These are phyloP conservation scores for Calonectria pteridis DNA, from an alignment of 2,329 filamentous ascomycete genomes.

Conservation along the genomic window DNA sequence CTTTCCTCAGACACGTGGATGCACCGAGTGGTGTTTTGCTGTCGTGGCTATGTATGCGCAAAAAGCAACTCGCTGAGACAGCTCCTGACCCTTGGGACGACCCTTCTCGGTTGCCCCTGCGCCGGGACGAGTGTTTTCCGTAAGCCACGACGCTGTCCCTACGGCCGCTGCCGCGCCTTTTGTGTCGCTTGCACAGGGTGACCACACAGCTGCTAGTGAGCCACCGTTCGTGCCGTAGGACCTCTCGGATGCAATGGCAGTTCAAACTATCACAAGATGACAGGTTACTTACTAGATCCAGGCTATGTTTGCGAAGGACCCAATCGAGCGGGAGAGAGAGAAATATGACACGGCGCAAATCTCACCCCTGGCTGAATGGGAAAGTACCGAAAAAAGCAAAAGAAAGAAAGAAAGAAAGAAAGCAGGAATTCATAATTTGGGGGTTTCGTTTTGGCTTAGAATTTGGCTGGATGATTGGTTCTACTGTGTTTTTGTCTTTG, in stretches of 20 bases:
- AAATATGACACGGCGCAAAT: not conserved
- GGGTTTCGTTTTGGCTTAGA: not conserved
- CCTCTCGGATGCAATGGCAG: not conserved
- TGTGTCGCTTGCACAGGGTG: not conserved
- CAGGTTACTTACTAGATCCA: not conserved
- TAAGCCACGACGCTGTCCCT: not conserved
- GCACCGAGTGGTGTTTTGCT: not conserved
- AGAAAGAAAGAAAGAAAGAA: too few relatives aligned
- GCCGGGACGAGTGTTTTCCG: not conserved
- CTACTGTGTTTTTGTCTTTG: not conserved
- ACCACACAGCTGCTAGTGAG: not conserved
- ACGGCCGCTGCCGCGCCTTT: not conserved
- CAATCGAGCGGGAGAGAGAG: not conserved
- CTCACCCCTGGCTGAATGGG: not conserved
- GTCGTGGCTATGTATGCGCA: not conserved
- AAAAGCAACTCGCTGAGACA: constrained; percentile 2
- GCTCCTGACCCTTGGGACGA: not conserved
- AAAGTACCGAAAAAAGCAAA: not conserved
- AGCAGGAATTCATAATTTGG: not conserved
- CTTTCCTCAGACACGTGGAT: not conserved
- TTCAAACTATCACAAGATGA: not conserved
- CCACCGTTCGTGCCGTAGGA: not conserved
- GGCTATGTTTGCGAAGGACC: not conserved
- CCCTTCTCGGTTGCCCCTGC: not conserved
- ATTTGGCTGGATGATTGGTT: not conserved